Base-by-base conservation (phyloP, 2,329 filamentous ascomycete species). In the Aureobasidium pullulans region DNA sequence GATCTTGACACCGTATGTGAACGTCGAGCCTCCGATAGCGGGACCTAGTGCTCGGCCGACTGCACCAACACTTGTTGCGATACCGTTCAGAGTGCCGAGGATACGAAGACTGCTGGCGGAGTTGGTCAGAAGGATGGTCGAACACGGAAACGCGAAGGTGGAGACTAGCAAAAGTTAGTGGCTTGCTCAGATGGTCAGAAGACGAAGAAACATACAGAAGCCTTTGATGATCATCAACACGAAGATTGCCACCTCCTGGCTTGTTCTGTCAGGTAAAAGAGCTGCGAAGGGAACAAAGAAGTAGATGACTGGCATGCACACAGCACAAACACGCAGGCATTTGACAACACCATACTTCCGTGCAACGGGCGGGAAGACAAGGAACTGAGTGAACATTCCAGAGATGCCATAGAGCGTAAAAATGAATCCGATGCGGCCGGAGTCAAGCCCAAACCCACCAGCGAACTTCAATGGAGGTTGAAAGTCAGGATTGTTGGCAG, bases 111-210 rank as follows among this genome's bases (percentile, higher is more conserved):
- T 91, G 1, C 80, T 75, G 4, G 90, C 90, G 9, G 87, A 90
- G 73, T 96, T 96, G 31, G 92, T 96, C 39, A 97, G 81, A 49
- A 97, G 79, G 66, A 97, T 96, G 6, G 90, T 96, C 29, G 83
- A 87, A 67, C 89, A 94, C 0, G 94, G 93, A 70, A 96, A 96
- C 0, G 88, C 88, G 67, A 96, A 87, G 64, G 95, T 94, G 61
- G 86, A 84, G 40, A 82, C 52, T 56, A 23, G 19, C 3, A 11
- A 28, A 44, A 15, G 19, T 42, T 46, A 44, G 40, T 13, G 15
- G 9, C n/a, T 11, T 34, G 31, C n/a, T 8, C 16, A 9, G 3
- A 44, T 6, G 19, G 2, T 11, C 7, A 36, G 31, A 32, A 29
- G 11, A 8, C 4, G 13, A n/a, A 13, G 9, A 7, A 37, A 56